phyloP scores from a whole-genome alignment of 179 eudicot genomes.

The Beta lomatogona region DNA sequence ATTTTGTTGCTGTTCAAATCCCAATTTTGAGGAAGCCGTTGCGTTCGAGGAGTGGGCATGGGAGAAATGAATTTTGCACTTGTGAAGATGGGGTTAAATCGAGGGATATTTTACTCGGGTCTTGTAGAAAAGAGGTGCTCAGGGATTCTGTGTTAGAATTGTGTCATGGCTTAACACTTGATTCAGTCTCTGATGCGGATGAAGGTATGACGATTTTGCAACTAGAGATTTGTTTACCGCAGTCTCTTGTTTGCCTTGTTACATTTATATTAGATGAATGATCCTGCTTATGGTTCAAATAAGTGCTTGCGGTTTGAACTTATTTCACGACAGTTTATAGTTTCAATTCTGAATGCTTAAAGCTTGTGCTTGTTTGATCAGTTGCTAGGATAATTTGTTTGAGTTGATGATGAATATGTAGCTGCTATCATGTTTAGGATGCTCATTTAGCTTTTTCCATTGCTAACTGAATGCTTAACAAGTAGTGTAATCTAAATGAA shows the following conservation, averaged over 20 bases:
- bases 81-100: slow-evolving; percentile 44
- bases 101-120: slow-evolving; percentile 42
- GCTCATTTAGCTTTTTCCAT: neutral
- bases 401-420: no score
- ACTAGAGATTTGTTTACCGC: no score
- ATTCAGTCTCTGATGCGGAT: slow-evolving; percentile 39
- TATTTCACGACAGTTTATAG: neutral
- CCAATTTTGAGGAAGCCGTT: slow-evolving; percentile 55
- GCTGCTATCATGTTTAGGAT: no score
- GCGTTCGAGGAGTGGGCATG: slow-evolving; percentile 42
- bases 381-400: no score
- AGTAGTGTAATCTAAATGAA: neutral
- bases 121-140: slow-evolving; percentile 73
- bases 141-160: slow-evolving; percentile 38
- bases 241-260: neutral
- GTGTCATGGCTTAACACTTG: slow-evolving; percentile 35
- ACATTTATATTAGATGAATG: neutral
- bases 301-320: neutral
- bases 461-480: neutral
- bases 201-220: slow-evolving; percentile 46
- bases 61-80: slow-evolving; percentile 36
- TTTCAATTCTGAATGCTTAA: neutral
- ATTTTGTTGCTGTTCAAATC: slow-evolving; percentile 83
- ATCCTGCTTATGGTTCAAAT: neutral
- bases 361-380: neutral